Base-by-base conservation (phyloP, 129 eudicot species). In the Centella asiatica region DNA sequence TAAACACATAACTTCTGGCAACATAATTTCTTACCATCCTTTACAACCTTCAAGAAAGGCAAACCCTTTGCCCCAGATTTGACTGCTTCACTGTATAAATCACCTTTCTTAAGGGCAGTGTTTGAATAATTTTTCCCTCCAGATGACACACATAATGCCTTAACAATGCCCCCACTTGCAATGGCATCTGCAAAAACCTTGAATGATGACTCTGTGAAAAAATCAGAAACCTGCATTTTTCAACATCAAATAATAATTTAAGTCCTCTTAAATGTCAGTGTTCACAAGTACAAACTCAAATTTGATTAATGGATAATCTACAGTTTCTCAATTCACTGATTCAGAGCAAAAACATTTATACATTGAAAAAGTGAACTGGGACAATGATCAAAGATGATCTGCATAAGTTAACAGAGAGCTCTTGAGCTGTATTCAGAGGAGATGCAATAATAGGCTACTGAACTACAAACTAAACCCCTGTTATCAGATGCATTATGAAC, bases 31-130 rank as follows among this genome's bases (percentile, higher is more conserved):
- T 69, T 75, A 87, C 98, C 98, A 66, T 87, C 82, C 71, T 72
- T 69, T 69, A 76, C 69, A 51, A 92, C 86, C 84, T 92, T 92
- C 62, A 87, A 77, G 77, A 84, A 92, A 42, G 98, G 98, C 57
- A 92, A 84, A 44, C 98, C 98, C 84, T 87, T 92, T 19, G 98
- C 98, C 46, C 98, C 98, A 60, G 98, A 92, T 78, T 76, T 92
- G 26, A 74, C 68, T 44, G 95, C 96, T 87, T 87, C 95, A 52
- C 73, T 77, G 68, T 79, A 77, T 46, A 92, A 71, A n/a, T 87
- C 98, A 33, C 98, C 98, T 72, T 84, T 92, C 62, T 92, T 92
- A 33, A 92, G 76, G 60, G 90, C 82, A 44, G 96, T 84, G 62
- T 92, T 92, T 76, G 98, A 92, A 74, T 81, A 92, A 18, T 69